Evolutionary conservation across 257 asterid species (phyloP), one percentile per base, ranked within the genome.

Genomic region (Petunia axillaris): DNA sequence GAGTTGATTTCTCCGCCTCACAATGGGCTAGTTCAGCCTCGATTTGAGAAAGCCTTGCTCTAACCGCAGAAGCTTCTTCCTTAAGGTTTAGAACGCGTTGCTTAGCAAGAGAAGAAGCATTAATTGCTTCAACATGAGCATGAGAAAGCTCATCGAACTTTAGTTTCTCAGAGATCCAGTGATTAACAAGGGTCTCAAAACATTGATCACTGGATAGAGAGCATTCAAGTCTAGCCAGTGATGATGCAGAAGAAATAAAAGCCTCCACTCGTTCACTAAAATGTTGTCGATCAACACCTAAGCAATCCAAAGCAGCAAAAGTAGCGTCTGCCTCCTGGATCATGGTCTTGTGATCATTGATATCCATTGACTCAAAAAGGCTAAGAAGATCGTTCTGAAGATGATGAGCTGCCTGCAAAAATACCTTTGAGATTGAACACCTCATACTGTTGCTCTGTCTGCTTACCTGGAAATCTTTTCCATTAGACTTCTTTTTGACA

Each of bases 341-440:
- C 90, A 90, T 88, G 82, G 84, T 57, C 55, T 80, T 78, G 11
- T 90, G 89, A 80, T 90, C 90, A 53, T 80, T 80, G 55, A 70
- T 64, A 78, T 84, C 86, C 83, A 75, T 78, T 0, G 80, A 78
- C 77, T 85, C 89, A 79, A 90, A 50, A 71, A 79, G 83, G 11
- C 65, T 10, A 78, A 87, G 66, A 36, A 90, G 85, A 43, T 86
- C 85, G 9, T 71, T 81, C 36, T 86, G 86, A 16, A 87, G 88
- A 63, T 9, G 55, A 78, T 71, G 84, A 3, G 87, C 91, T 13
- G 88, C 90, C 79, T 80, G 64, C 44, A 36, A 35, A 54, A 90
- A 85, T n/a, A 76, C 85, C 75, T 83, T 76, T 3, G 87, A 88
- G 75, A 87, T 85, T 3, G 87, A 82, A 8, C 70, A 74, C 3